Percentiles rank a stretch among this genome's conserved stretches.
phyloP scores from a whole-genome alignment of 768 basidiomycete genomes.

The Saitozyma sp. region DNA sequence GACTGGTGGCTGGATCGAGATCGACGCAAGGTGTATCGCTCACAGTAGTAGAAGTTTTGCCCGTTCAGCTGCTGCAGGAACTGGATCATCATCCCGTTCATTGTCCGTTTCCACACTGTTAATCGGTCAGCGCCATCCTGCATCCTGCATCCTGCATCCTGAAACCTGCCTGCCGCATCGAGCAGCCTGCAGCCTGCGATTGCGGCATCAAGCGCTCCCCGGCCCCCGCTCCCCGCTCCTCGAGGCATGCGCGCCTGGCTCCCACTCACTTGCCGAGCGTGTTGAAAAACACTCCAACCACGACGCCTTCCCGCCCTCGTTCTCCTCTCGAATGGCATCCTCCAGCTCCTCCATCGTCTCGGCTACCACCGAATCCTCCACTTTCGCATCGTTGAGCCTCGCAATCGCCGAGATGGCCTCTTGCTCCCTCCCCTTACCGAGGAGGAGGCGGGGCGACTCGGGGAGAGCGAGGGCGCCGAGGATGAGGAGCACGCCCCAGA shows the following conservation, averaged over 20 bases:
- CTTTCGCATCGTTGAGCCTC: conserved; percentile 64
- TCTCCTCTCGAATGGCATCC: conserved; percentile 68
- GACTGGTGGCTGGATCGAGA: neutral
- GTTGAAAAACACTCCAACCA: conserved; percentile 77
- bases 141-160: neutral
- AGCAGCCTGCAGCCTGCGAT: too few relatives aligned
- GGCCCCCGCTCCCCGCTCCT: too few relatives aligned
- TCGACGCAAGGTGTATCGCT: conserved; percentile 49
- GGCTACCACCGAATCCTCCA: conserved; percentile 62
- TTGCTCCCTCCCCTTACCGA: conserved; percentile 60
- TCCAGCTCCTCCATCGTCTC: conserved; percentile 67
- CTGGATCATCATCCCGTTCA: conserved; percentile 52
- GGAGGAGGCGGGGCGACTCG: conserved; percentile 78
- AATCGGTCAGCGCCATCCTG: neutral
- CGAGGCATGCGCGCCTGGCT: neutral
- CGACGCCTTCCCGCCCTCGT: conserved; percentile 75
- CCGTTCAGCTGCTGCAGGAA: conserved; percentile 79
- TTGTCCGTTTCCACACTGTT: conserved; percentile 71
- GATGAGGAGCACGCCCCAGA: conserved; percentile 69
- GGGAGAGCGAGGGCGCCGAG: conserved; percentile 72
- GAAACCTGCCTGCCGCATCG: too few relatives aligned
- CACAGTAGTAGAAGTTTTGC: conserved; percentile 70
- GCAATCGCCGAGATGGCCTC: conserved; percentile 68
- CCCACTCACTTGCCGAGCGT: conserved; percentile 49
- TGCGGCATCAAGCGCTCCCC: too few relatives aligned